Evolutionary conservation across 208 protist species (phyloP), one percentile per base, ranked within the genome.

Genomic region (Trypanosoma brucei): DNA sequence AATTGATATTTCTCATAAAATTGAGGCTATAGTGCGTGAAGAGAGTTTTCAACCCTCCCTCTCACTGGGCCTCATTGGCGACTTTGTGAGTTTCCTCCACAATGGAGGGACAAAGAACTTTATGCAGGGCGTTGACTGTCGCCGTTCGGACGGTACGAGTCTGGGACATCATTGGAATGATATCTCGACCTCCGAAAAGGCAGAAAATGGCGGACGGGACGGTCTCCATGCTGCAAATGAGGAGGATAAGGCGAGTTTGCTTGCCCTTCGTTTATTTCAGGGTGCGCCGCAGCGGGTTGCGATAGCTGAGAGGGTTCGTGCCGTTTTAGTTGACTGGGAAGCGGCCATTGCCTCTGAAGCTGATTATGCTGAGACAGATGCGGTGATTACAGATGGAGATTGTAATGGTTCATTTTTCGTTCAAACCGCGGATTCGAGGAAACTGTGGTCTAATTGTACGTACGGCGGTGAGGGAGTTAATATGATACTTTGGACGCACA

Each of bases 11-110:
- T 11, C 37, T 45, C 11, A 36, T 30, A 44, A 6, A 38, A 8
- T 71, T 22, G 6, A 3, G 14, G 30, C 1, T 46, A 40, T 72
- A 42, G 59, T 72, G 35, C 7, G 11, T 14, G 40, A 55, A 35
- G 59, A 65, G 53, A 62, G 53, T 3, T 3, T 46, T 4, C 8
- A 11, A 8, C 66, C 66, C 6, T 72, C 66, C 4, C 55, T 72
- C 30, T 31, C 53, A 0, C 61, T 72, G 22, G 22, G 22, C 55
- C 35, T 72, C 14, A 48, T 72, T 33, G 33, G 22, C 46, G 59
- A 72, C n/a, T 62, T 72, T 44, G 22, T 65, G 13, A 9, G 48
- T 5, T 72, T 72, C 49, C 52, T 72, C 22, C 62, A 72, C 54
- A 66, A 51, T 6, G 66, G 66, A 14, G 44, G 62, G 3, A 33